Evolutionary conservation across 164 flowering plant species (phyloP), one percentile per base, ranked within the genome.

Genomic region (Dillenia turbinata): DNA sequence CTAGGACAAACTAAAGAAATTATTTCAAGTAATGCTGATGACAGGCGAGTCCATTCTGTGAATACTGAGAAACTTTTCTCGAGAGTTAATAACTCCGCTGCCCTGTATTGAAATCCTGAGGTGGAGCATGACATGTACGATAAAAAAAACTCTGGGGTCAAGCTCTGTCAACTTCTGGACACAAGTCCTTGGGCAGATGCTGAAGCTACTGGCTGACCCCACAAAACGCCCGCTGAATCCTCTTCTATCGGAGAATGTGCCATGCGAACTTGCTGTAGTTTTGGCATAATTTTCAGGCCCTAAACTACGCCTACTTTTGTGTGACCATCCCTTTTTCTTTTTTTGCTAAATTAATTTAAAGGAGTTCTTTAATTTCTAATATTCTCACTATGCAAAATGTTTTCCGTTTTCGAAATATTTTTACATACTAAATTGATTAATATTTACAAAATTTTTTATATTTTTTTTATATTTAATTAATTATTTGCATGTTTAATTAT

Each of bases 161-260:
- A 89, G 78, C 84, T 90, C 52, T 94, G 78, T 68, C 98, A 91
- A 61, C 93, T 94, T 54, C 64, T 94, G 65, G 85, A 78, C 52
- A 49, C 87, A n/a, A 94, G 78, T 50, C 82, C 91, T 1, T 69
- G 94, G 62, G 60, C 92, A 0, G 90, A 90, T 70, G 86, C 91
- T 12, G 91, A 89, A 13, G 95, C 85, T 46, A 95, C 97, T 60
- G 78, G 97, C 77, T 93, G 75, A 87, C 44, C 22, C 22, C 22
- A 19, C 15, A 47, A 4, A 65, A 44, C 16, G 13, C 48, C 47
- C 16, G 0, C 26, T 7, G 1, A 26, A 22, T 40, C 43, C 33
- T 11, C 58, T 56, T 52, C 26, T 19, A 14, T 55, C 51, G 56
- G 22, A 19, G 22, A 44, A 40, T 55, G 12, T 53, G 33, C 47